phyloP scores from a whole-genome alignment of 2,329 filamentous ascomycete species.

The Ceratocystis lukuohia region DNA sequence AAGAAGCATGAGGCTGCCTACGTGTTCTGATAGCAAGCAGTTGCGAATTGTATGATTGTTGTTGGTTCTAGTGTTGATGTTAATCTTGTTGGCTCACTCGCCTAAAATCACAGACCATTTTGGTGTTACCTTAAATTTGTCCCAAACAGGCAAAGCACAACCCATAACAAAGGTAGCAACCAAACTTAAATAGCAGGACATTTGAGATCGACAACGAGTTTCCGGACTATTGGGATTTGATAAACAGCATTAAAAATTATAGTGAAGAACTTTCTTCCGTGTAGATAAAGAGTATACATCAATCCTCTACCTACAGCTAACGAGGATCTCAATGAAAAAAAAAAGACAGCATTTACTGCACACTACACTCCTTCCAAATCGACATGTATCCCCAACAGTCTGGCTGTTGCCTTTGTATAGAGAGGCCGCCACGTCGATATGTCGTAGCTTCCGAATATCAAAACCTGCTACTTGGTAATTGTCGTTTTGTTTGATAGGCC shows the following conservation, averaged over 20 bases:
- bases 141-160: not conserved
- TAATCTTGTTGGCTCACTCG: not conserved
- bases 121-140: constrained; percentile 1
- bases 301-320: not conserved
- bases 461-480: not conserved
- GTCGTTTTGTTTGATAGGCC: not conserved
- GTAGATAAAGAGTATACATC: not conserved
- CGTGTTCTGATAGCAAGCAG: not conserved
- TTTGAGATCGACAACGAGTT: not conserved
- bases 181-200: not conserved
- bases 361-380: no score
- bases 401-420: not conserved
- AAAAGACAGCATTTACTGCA: no score
- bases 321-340: not conserved
- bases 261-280: not conserved
- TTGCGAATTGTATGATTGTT: not conserved
- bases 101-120: not conserved
- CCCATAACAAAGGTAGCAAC: not conserved
- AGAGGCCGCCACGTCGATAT: not conserved
- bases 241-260: not conserved
- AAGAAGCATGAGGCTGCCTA: not conserved
- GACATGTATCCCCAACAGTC: not conserved
- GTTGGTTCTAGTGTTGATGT: not conserved
- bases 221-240: not conserved
- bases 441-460: no score